phyloP scores from a whole-genome alignment of 108 stramenopile species.

The Cafeteria roenbergensis region DNA sequence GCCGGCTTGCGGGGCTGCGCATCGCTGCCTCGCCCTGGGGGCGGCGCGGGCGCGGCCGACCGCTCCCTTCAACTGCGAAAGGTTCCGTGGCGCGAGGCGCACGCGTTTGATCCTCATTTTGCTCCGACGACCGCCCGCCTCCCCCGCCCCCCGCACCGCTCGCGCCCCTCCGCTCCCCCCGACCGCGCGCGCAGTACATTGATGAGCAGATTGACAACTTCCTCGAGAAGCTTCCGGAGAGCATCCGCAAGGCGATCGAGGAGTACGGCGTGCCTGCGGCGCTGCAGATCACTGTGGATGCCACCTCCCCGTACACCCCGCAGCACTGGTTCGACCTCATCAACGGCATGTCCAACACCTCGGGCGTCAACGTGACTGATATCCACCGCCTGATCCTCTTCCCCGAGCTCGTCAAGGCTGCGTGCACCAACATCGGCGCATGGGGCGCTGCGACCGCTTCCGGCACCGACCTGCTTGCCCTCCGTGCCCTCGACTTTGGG shows the following conservation, averaged over 20 bases:
- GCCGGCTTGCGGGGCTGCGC: too few relatives aligned
- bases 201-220: background rate
- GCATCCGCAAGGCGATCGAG: background rate
- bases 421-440: constrained; percentile 14
- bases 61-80: too few relatives aligned
- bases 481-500: constrained; percentile 17
- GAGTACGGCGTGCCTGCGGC: background rate
- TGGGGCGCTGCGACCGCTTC: constrained; percentile 11
- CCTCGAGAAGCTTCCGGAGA: background rate
- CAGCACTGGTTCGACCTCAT: background rate
- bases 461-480: constrained; percentile 4
- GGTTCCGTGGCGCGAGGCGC: too few relatives aligned
- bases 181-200: too few relatives aligned
- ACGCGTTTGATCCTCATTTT: too few relatives aligned
- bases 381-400: background rate
- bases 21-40: too few relatives aligned
- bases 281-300: background rate
- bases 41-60: too few relatives aligned
- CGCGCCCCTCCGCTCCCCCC: too few relatives aligned
- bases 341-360: background rate
- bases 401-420: constrained; percentile 11
- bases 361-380: background rate
- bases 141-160: too few relatives aligned
- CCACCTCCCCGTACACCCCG: background rate
- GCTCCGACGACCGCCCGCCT: too few relatives aligned